These are phyloP conservation scores for Macaranga tanarius DNA, from an alignment of 441 rosid genomes.

Conservation along the genomic window DNA sequence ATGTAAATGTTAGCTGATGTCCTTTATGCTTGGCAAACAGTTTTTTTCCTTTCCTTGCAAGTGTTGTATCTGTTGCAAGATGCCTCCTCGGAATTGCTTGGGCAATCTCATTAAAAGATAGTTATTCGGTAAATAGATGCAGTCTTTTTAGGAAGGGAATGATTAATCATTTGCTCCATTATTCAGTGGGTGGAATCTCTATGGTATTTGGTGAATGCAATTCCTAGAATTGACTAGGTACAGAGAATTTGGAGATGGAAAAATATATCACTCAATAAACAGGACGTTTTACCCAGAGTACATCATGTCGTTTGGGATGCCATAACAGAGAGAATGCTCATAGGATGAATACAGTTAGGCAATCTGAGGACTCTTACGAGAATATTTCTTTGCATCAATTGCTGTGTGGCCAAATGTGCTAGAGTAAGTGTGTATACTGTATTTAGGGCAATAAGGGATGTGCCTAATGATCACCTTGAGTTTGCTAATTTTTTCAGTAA, in stretches of 20 bases:
- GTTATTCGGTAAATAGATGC: neutral
- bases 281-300: neutral
- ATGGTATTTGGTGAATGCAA: neutral
- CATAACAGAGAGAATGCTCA: neutral
- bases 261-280: neutral
- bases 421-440: neutral
- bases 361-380: neutral
- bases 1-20: neutral
- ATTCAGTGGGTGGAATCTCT: neutral
- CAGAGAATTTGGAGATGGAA: neutral
- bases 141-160: neutral
- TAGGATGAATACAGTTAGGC: too few relatives aligned
- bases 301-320: neutral
- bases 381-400: neutral
- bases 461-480: neutral
- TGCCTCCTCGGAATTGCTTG: neutral
- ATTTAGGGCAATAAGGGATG: neutral
- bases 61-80: constrained; percentile 1
- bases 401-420: neutral
- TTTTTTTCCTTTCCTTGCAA: neutral
- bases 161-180: neutral
- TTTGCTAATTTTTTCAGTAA: neutral
- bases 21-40: constrained; percentile 8
- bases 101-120: neutral
- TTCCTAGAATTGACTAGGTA: too few relatives aligned